Base-by-base conservation (phyloP, 1,284 basidiomycete genomes). In the Schizophyllum amplum region DNA sequence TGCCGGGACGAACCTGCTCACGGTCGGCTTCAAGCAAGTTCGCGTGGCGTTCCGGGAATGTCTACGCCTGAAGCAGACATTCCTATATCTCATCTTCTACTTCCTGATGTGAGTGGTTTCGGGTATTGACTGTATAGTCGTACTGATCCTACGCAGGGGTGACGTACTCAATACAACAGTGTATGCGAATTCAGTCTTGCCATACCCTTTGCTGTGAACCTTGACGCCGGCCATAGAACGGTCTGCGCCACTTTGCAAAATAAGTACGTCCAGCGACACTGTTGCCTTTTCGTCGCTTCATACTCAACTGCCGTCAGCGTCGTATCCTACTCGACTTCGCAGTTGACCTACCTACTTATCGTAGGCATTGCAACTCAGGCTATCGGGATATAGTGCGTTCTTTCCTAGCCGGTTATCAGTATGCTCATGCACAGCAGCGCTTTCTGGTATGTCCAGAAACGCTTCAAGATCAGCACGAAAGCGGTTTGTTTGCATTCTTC, bases 181-280 rank as follows among this genome's bases (percentile, higher is more conserved):
- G 86, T 87, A 70, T 54, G 80, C 67, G 24, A 21, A 17, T 20
- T 46, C n/a, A 11, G 25, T 11, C 27, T 15, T 46, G 56, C 42
- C 9, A 25, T 23, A 7, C 26, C 47, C 24, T 51, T 27, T 15
- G 2, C 55, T 22, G 51, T 27, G 49, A 55, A 24, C 55, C 26
- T 51, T 21, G 24, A 33, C 5, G 22, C 17, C 49, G 52, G n/a
- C 24, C 59, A 24, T 60, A 87, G 86, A 5, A 87, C 86, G n/a
- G 87, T 92, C 42, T 83, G 93, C 58, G 82, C 75, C 9, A 92
- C 88, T 0, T 68, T 92, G 47, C 90, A 92, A 66, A 92, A 92
- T 62, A 84, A 83, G 79, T 85, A 65, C 52, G 5, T 22, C 27
- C 25, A 52, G 54, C 57, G 17, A n/a, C n/a, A n/a, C 55, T 5